Base-by-base conservation (phyloP, 768 basidiomycete genomes). In the Tylopilus rubrobrunneus region DNA sequence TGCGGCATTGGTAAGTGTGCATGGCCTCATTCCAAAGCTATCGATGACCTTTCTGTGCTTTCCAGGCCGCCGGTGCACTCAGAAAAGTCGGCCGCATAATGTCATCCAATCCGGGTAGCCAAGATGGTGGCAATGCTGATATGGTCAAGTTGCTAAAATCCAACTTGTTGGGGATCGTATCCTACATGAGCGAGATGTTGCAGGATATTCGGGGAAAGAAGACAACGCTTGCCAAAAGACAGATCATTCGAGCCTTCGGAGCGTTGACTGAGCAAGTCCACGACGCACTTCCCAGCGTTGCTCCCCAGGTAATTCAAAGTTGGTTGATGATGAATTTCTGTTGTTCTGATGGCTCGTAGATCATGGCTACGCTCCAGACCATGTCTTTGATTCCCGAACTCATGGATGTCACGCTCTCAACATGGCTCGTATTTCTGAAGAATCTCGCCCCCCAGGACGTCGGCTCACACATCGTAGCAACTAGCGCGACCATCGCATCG, bases 321-420 rank as follows among this genome's bases (percentile, higher is more conserved):
- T n/a, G n/a, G n/a, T n/a, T 31, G 3, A 29, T 19, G 36, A 14
- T 7, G 34, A 42, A 55, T 27, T 36, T 54, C 37, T 8, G 54
- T 61, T 17, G 25, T 56, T 48, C 45, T 60, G 1, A 61, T 59
- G 10, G 23, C 45, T 54, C 25, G 15, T 40, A 99, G 96, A 86
- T 98, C 60, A 93, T 98, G 90, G 93, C 96, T 0, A 93, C 89
- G 17, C 80, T n/a, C n/a, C n/a, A n/a, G n/a, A n/a, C n/a, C n/a
- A n/a, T n/a, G n/a, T n/a, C n/a, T n/a, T n/a, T n/a, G 33, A 77
- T 91, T 11, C 79, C 80, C 0, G 87, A 87, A 55, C 76, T 99
- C 7, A 81, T 89, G 0, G 82, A 88, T 53, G 85, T 84, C 7
- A 89, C 92, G 0, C 74, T 99, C 3, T 74, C 81, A 31, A 88